These are phyloP conservation scores for Eragrostis nindensis DNA, from an alignment of 176 grass and related monocot species.

Conservation along the genomic window DNA sequence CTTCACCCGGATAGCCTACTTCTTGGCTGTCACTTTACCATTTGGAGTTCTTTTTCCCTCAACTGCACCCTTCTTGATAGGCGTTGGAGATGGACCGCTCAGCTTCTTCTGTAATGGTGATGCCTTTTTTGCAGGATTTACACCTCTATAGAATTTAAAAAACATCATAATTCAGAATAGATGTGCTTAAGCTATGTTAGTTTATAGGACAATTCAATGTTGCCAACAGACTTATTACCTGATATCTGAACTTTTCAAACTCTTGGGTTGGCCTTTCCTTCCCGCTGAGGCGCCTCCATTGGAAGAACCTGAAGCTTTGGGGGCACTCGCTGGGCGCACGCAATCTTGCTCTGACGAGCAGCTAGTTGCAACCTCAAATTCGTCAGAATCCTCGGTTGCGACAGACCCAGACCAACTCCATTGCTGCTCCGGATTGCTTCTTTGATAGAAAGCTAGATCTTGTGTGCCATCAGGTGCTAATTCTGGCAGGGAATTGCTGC, in stretches of 20 bases:
- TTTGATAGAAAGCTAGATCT: constrained; percentile 51
- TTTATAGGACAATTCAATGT: not conserved
- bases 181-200: not conserved
- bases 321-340: constrained; percentile 46
- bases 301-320: constrained; percentile 41
- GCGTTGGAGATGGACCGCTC: constrained; percentile 19
- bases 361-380: constrained; percentile 60
- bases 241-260: constrained; percentile 44
- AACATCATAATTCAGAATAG: constrained; percentile 10
- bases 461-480: constrained; percentile 51
- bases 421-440: constrained; percentile 48
- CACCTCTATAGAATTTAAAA: constrained; percentile 33
- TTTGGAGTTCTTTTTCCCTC: constrained; percentile 48
- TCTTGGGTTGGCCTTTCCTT: constrained; percentile 47
- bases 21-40: constrained; percentile 45
- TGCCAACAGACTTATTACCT: constrained; percentile 39
- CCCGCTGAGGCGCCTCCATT: constrained; percentile 36
- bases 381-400: constrained; percentile 67
- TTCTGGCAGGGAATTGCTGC: constrained; percentile 54
- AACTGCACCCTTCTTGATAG: constrained; percentile 27
- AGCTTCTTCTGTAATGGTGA: constrained; percentile 43
- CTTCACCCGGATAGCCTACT: constrained; percentile 32
- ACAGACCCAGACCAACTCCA: constrained; percentile 55
- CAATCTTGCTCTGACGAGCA: constrained; percentile 70
- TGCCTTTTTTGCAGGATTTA: constrained; percentile 32